phyloP scores from a whole-genome alignment of 2,329 filamentous ascomycete genomes.

The Colletotrichum liriopes region DNA sequence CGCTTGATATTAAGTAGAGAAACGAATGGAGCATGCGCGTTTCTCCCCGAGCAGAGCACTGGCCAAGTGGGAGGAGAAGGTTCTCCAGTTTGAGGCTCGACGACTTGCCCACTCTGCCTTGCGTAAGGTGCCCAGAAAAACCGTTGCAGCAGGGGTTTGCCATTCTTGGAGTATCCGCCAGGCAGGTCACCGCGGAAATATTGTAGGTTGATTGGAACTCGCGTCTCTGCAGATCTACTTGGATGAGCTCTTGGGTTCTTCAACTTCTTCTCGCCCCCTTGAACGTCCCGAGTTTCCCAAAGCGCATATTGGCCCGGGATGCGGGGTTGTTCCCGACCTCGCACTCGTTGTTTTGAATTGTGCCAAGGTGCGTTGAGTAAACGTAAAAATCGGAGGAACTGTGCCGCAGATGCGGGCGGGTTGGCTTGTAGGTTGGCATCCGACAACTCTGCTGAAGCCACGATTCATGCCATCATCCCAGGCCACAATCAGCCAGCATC shows the following conservation, averaged over 20 bases:
- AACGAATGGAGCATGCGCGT: not conserved
- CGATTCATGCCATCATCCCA: constrained; percentile 22
- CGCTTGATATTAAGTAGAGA: not conserved
- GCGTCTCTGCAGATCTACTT: not conserved
- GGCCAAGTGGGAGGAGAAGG: constrained; percentile 5
- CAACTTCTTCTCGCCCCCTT: not conserved
- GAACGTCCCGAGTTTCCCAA: not conserved
- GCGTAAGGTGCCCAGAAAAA: not conserved
- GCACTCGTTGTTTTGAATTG: constrained; percentile 1
- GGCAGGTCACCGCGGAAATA: not conserved
- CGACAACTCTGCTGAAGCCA: constrained; percentile 8
- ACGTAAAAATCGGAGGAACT: constrained; percentile 9
- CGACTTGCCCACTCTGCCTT: not conserved
- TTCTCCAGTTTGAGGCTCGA: constrained; percentile 5
- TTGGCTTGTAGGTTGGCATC: constrained; percentile 2
- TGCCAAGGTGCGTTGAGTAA: constrained; percentile 5
- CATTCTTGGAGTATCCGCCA: not conserved
- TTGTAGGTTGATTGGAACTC: not conserved
- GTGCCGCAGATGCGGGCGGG: not conserved
- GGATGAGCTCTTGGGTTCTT: not conserved
- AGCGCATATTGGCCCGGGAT: not conserved
- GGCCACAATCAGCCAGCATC: not conserved
- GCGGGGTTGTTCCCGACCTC: not conserved
- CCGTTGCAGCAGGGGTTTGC: not conserved
- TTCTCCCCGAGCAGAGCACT: constrained; percentile 2